phyloP scores from a whole-genome alignment of 208 protist genomes.

The Leishmania mexicana region DNA sequence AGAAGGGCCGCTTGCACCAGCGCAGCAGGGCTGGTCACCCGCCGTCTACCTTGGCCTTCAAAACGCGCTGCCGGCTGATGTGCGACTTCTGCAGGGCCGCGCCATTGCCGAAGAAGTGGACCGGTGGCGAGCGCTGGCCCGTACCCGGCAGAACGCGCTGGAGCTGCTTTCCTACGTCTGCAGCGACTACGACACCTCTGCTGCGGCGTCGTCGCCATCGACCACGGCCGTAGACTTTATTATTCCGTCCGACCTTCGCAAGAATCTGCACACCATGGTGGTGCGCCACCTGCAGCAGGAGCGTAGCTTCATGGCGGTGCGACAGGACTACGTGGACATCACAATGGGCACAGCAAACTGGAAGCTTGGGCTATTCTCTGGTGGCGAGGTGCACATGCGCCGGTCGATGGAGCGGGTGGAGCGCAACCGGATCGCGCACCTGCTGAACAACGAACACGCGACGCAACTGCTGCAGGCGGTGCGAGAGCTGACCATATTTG shows the following conservation, averaged over 20 bases:
- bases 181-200: conserved; percentile 37
- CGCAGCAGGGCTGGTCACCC: conserved; percentile 49
- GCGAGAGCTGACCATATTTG: conserved; percentile 57
- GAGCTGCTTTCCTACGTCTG: conserved; percentile 60
- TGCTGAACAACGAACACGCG: conserved; percentile 86
- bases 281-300: conserved; percentile 41
- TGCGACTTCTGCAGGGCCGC: conserved; percentile 35
- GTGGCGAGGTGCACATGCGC: conserved; percentile 89
- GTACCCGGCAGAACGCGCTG: conserved; percentile 48
- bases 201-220: not conserved
- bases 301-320: conserved; percentile 40
- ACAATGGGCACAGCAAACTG: conserved; percentile 84
- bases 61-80: conserved; percentile 40
- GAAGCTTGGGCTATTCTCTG: conserved; percentile 85
- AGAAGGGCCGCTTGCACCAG: conserved; percentile 4
- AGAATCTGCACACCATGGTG: conserved; percentile 39
- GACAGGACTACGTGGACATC: conserved; percentile 76
- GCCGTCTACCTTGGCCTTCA: conserved; percentile 53
- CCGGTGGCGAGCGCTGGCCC: conserved; percentile 42
- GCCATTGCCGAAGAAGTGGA: conserved; percentile 42
- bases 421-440: conserved; percentile 72
- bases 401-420: conserved; percentile 83
- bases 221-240: conserved; percentile 11
- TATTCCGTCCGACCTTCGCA: conserved; percentile 40
- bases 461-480: conserved; percentile 69